Base-by-base conservation (phyloP, 2,329 filamentous ascomycete species). In the Fonsecaea monophora region DNA sequence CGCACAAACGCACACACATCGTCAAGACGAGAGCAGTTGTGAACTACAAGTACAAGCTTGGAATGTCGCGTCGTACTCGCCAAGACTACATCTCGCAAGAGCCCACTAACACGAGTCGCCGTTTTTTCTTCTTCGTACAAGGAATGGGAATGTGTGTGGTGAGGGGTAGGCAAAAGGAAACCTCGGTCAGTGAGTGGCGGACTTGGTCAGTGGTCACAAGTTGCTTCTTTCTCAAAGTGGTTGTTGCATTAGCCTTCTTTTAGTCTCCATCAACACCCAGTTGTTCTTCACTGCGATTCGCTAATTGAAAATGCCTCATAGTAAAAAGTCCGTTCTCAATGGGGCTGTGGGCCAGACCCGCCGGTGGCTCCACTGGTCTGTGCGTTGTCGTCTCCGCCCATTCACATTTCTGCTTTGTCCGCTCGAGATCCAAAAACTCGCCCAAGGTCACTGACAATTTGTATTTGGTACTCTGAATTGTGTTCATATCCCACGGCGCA, bases 291-390 rank as follows among this genome's bases (percentile, higher is more conserved):
- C 37, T 37, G 4, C 35, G 53, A 73, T 73, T 72, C 64, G 70
- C 64, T 55, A 30, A 37, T 55, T 35, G 53, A 66, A 72, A 71
- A 70, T 72, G 56, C 71, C 65, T 71, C 67, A 71, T 70, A 71
- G 40, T 66, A 66, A 64, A 55, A 9, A 58, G 34, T 21, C 57
- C 32, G n/a, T 12, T 53, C 58, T 40, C 40, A 54, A 62, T 45
- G 61, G 18, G 35, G 25, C 48, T 25, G 42, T 37, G 59, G 59
- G 48, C 18, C 38, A 15, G 59, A 61, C 48, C 59, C 59, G 54
- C 53, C 34, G n/a, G n/a, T n/a, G 35, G 42, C 25, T 57, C 54
- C 35, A 57, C 30, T 5, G 38, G 63, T 53, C 55, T 40, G 38
- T 35, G 25, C 53, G 53, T 37, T 37, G n/a, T 53, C 38, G 18